These are phyloP conservation scores for Dichotomopilus funicola DNA, from an alignment of 2,329 filamentous ascomycete genomes.

Conservation along the genomic window DNA sequence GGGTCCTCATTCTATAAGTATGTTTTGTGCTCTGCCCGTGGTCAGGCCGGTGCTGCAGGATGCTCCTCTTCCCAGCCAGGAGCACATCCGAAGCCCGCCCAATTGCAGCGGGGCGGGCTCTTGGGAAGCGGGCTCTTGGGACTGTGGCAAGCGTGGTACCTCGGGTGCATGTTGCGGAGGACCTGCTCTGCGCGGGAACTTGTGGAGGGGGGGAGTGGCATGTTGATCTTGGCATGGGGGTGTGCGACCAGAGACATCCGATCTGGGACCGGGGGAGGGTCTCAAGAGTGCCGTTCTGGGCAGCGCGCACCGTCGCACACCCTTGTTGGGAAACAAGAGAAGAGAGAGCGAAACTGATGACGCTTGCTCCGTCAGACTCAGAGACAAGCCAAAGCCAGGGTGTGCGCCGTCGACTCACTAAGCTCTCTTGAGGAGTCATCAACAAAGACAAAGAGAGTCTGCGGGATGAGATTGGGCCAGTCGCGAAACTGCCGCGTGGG, in stretches of 20 bases:
- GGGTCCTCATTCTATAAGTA: slow-evolving; percentile 17
- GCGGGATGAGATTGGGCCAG: slow-evolving; percentile 7
- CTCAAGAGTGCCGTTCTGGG: slow-evolving; percentile 12
- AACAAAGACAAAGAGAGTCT: too few relatives aligned
- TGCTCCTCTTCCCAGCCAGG: slow-evolving; percentile 14
- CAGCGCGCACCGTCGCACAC: slow-evolving; percentile 1
- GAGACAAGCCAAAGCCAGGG: too few relatives aligned
- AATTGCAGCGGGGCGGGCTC: slow-evolving; percentile 17
- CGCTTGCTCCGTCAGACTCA: too few relatives aligned
- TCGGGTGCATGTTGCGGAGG: slow-evolving; percentile 22
- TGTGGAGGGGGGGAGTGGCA: slow-evolving; percentile 11
- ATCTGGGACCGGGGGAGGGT: slow-evolving; percentile 17
- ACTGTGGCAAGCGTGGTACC: slow-evolving; percentile 19
- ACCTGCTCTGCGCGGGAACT: slow-evolving; percentile 15
- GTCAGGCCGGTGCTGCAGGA: slow-evolving; percentile 20
- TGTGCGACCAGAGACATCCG: slow-evolving; percentile 22
- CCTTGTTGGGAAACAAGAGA: not conserved
- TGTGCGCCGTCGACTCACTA: too few relatives aligned
- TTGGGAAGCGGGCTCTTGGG: slow-evolving; percentile 1
- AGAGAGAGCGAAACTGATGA: slow-evolving; percentile 2
- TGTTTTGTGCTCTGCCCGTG: slow-evolving; percentile 20
- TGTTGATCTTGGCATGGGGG: slow-evolving; percentile 15
- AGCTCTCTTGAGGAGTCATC: too few relatives aligned
- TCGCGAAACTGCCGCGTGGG: not conserved
- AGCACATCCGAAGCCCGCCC: slow-evolving; percentile 19